Conservation (phyloP, 2,329 filamentous ascomycete species). For the Colletotrichum sp. region DNA sequence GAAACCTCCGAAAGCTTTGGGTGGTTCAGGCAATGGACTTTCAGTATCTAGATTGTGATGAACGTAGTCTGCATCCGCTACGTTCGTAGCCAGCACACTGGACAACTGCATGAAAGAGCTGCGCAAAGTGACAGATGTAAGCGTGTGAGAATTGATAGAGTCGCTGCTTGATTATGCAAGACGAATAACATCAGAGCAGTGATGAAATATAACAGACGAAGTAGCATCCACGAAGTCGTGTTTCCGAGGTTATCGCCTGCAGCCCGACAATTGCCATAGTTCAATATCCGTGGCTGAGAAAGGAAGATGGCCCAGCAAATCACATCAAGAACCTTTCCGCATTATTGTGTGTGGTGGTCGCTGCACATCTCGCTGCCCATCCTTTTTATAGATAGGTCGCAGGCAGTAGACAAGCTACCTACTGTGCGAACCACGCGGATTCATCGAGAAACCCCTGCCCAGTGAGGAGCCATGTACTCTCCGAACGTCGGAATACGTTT, state of each 20-base stretch:
- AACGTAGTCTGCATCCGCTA: rapidly evolving
- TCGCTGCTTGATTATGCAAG: rapidly evolving
- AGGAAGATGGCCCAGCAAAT: background rate
- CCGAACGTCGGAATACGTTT: rapidly evolving
- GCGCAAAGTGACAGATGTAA: background rate
- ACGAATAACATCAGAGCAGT: background rate
- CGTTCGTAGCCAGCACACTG: rapidly evolving
- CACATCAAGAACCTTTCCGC: rapidly evolving
- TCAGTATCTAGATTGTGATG: background rate
- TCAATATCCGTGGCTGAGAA: rapidly evolving
- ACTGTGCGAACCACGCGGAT: background rate
- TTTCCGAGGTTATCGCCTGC: rapidly evolving
- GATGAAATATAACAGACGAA: rapidly evolving
- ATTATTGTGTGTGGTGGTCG: background rate
- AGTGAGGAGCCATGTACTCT: rapidly evolving
- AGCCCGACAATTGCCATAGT: rapidly evolving
- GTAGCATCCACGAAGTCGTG: background rate
- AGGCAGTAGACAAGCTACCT: rapidly evolving
- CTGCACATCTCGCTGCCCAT: rapidly evolving
- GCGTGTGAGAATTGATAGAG: rapidly evolving
- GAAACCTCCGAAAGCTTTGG: too few relatives aligned
- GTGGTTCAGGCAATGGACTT: too few relatives aligned
- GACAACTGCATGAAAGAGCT: rapidly evolving
- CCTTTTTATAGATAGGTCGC: rapidly evolving
- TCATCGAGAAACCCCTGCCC: rapidly evolving